Evolutionary conservation across 2,329 filamentous ascomycete genomes (phyloP).

Genomic region (Lojkania enalia): DNA sequence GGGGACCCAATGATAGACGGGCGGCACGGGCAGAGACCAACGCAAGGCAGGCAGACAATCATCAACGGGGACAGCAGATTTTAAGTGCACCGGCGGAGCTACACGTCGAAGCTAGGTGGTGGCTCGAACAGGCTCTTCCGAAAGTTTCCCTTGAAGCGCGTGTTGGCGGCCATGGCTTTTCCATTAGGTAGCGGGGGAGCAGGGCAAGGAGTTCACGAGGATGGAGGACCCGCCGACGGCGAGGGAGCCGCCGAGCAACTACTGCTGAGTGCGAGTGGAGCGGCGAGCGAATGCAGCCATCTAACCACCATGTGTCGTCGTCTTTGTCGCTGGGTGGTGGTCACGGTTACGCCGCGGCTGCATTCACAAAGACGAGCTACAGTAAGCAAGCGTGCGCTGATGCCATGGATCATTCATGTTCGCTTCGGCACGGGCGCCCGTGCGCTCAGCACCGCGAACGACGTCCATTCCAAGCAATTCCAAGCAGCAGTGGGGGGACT

Average conservation of each 20-base stretch:
- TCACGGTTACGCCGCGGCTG: neutral
- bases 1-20: slow-evolving; percentile 1
- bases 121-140: slow-evolving; percentile 32
- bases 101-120: slow-evolving; percentile 21
- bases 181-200: neutral
- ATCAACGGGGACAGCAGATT: slow-evolving; percentile 5
- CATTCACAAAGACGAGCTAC: neutral
- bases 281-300: neutral
- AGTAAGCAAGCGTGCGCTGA: neutral
- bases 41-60: too few species aligned
- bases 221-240: slow-evolving; percentile 12
- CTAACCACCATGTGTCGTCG: neutral
- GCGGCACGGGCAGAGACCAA: neutral
- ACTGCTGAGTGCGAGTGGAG: slow-evolving; percentile 2
- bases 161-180: slow-evolving; percentile 16
- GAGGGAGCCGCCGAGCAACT: slow-evolving; percentile 13
- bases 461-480: neutral
- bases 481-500: neutral
- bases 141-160: slow-evolving; percentile 24
- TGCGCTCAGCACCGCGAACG: neutral
- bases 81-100: slow-evolving; percentile 33
- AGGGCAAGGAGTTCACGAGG: neutral
- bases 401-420: neutral
- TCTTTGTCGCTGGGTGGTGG: slow-evolving; percentile 1
- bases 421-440: neutral